Evolutionary conservation across 2,329 filamentous ascomycete genomes (phyloP), one percentile per base, ranked within the genome.

Genomic region (Paraphoma sp.): DNA sequence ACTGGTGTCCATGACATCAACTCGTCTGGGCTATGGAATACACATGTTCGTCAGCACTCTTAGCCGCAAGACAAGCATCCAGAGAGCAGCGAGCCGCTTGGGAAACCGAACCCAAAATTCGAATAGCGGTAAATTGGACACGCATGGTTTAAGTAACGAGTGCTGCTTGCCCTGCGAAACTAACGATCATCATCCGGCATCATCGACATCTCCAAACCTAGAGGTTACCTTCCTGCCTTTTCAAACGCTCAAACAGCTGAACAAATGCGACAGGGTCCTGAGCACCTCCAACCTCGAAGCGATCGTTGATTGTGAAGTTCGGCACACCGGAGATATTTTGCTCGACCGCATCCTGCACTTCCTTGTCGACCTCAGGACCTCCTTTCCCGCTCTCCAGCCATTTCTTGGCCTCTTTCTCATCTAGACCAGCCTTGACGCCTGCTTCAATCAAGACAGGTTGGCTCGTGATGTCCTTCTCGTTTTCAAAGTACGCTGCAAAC

Each of bases 271-370:
- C 79, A 2, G 87, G 82, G 56, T 92, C 89, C 77, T 93, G 87
- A 1, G 90, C 91, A 1, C 91, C 91, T 29, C 87, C 83, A 30
- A 94, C 75, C 63, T 88, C 84, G 74, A 87, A 89, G 63, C 80
- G 81, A 1, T 81, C 87, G 68, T 93, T 89, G 60, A 95, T 84
- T 11, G 86, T 86, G 72, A 92, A 93, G 72, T 90, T 86, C 6
- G 91, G 91, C 59, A 95, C 91, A 0, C 90, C 90, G 51, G 78
- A 82, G 40, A 93, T 82, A 52, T 81, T 80, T 67, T 83, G 80
- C 56, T 67, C 65, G 57, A 77, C 69, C 48, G 81, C 75, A 71
- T 76, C 69, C 73, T 69, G 66, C 11, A 82, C 80, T 66, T 82
- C 81, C 57, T 76, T 78, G 72, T 81, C 80, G 33, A 81, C 79